These are phyloP conservation scores for Gnomoniopsis smithogilvyi DNA, from an alignment of 2,329 filamentous ascomycete genomes.

Conservation along the genomic window DNA sequence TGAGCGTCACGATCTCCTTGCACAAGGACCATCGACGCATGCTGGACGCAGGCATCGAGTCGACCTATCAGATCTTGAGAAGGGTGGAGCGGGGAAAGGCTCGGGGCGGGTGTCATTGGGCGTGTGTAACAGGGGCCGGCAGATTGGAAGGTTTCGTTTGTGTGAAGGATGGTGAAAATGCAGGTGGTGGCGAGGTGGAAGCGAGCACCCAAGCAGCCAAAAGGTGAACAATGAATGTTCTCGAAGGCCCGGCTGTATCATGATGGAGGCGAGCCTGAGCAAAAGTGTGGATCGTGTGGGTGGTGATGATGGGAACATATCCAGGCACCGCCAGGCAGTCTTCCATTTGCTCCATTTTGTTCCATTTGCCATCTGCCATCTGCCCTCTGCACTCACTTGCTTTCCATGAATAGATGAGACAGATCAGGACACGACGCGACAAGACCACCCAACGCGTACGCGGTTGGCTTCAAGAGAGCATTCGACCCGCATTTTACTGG, in stretches of 20 bases:
- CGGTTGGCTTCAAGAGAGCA: background rate
- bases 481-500: background rate
- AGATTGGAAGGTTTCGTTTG: constrained; percentile 4
- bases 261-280: background rate
- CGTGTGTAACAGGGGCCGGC: constrained; percentile 10
- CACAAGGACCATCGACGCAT: constrained; percentile 5
- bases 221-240: constrained; percentile 8
- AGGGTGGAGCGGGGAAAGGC: constrained; percentile 14
- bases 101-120: constrained; percentile 9
- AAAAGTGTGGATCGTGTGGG: background rate
- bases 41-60: background rate
- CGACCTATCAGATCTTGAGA: background rate
- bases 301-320: background rate
- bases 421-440: background rate
- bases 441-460: background rate
- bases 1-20: constrained; percentile 3
- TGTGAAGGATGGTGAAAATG: constrained; percentile 5
- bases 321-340: no score
- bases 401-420: background rate
- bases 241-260: constrained; percentile 12
- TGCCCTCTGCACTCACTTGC: background rate
- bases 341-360: no score
- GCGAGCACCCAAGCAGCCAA: no score
- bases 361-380: no score
- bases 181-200: background rate